Percentiles rank a stretch among this genome's conserved stretches.
phyloP scores from a whole-genome alignment of 768 basidiomycete genomes.

The Xerocomellus chrysenteron region DNA sequence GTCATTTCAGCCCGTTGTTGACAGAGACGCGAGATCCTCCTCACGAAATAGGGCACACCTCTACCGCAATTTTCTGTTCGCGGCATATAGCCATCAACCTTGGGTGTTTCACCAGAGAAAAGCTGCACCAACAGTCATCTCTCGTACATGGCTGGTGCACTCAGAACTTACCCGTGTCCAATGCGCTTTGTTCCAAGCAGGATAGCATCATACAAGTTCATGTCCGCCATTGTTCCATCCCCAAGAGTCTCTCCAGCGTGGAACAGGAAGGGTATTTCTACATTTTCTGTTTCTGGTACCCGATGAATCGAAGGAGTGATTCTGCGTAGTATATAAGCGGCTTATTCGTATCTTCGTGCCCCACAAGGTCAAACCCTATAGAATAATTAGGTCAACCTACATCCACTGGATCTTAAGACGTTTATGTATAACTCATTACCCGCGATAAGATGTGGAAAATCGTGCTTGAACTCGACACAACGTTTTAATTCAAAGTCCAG shows the following conservation, averaged over 20 bases:
- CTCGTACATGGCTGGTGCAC: neutral
- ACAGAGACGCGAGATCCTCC: conserved; percentile 6
- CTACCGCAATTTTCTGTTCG: conserved; percentile 41
- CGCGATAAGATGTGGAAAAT: conserved; percentile 46
- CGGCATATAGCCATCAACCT: conserved; percentile 43
- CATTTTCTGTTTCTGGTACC: conserved; percentile 25
- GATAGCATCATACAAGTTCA: conserved; percentile 49
- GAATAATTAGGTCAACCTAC: neutral
- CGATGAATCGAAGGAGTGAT: conserved; percentile 37
- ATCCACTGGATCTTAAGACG: neutral
- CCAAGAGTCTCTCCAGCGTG: conserved; percentile 52
- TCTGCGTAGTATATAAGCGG: conserved; percentile 42
- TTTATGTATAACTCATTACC: conserved; percentile 23
- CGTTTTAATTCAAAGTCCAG: conserved; percentile 45
- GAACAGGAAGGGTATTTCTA: conserved; percentile 45
- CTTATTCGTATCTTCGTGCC: conserved; percentile 41
- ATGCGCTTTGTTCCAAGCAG: conserved; percentile 51
- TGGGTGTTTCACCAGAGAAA: conserved; percentile 48
- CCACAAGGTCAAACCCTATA: conserved; percentile 50
- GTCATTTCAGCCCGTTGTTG: neutral
- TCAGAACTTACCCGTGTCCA: conserved; percentile 42
- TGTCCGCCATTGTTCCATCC: conserved; percentile 44
- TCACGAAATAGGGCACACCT: conserved; percentile 51
- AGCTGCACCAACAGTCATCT: conserved; percentile 22
- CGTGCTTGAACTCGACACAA: conserved; percentile 42